These are phyloP conservation scores for Termitomyces sp. DNA, from an alignment of 768 basidiomycete species.

Conservation along the genomic window DNA sequence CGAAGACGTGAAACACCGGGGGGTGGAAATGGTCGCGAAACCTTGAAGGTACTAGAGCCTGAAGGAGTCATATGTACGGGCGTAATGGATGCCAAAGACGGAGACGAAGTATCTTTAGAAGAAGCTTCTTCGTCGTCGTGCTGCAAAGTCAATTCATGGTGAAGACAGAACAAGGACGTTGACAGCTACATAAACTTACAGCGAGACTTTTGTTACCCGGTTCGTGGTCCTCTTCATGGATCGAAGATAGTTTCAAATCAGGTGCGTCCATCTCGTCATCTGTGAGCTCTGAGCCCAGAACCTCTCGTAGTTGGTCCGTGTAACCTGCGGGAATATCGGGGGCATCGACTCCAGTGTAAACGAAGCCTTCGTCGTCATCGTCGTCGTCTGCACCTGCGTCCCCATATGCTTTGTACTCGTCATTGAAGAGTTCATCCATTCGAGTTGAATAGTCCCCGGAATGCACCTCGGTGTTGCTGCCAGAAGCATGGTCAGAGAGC, in stretches of 20 bases:
- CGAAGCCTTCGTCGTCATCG: slow-evolving; percentile 59
- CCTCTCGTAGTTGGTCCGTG: slow-evolving; percentile 64
- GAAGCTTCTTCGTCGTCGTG: slow-evolving; percentile 30
- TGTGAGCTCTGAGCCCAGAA: slow-evolving; percentile 62
- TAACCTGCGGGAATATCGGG: slow-evolving; percentile 50
- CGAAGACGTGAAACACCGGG: slow-evolving; percentile 80
- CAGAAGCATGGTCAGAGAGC: slow-evolving; percentile 42
- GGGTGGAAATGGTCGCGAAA: slow-evolving; percentile 60
- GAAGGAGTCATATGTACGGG: slow-evolving; percentile 40
- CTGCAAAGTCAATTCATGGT: slow-evolving; percentile 20
- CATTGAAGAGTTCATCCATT: slow-evolving; percentile 64
- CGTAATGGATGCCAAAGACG: slow-evolving; percentile 33
- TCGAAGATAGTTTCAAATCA: slow-evolving; percentile 45
- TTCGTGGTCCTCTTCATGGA: slow-evolving; percentile 35
- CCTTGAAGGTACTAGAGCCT: slow-evolving; percentile 30
- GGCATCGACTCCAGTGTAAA: slow-evolving; percentile 73
- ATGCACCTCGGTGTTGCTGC: slow-evolving; percentile 34
- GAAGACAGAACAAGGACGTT: neutral
- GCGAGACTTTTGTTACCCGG: slow-evolving; percentile 23
- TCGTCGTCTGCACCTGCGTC: slow-evolving; percentile 33
- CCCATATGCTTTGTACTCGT: slow-evolving; percentile 30
- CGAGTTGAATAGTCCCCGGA: slow-evolving; percentile 61
- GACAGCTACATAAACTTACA: slow-evolving; percentile 23
- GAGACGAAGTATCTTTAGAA: slow-evolving; percentile 33
- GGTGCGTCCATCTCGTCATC: slow-evolving; percentile 39